Base-by-base conservation (phyloP, 352 stramenopile species). In the Phytophthora cryptogea region DNA sequence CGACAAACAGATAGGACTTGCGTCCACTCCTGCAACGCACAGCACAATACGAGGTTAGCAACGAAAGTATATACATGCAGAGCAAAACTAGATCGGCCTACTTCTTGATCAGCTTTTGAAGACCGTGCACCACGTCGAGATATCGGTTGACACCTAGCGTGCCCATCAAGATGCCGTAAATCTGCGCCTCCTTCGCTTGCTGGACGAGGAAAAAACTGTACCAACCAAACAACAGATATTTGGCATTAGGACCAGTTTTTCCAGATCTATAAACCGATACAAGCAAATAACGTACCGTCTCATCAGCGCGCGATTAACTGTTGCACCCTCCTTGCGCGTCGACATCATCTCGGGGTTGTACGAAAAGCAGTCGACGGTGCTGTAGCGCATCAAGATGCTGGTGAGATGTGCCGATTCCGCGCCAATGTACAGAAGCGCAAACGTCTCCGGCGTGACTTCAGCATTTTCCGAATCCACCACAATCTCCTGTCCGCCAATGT, bases 141-240 rank as follows among this genome's bases (percentile, higher is more conserved):
- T 98, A 98, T 49, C 94, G 84, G 53, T 86, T 83, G 30, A 95
- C 95, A 42, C 92, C 94, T 3, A 99, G 78, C 4, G 92, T 99
- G 8, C 93, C 96, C 66, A 99, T 97, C 32, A 99, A 81, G 68
- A 99, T 98, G 32, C 95, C 97, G 54, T 98, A 96, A 42, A 98
- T 97, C 50, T 90, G 80, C 2, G 95, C 93, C 52, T 98, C 89
- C 54, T 94, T 91, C 5, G 94, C 96, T 61, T 98, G 92, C 71
- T 99, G 93, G 9, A 98, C 89, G 39, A 95, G 57, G 52, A 82
- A 94, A 59, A 87, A 92, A 8, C 79, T 87, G 40, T 37, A 36
- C 0, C 0, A 42, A 8, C 4, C 16, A 51, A 58, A 9, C n/a
- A 51, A 17, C 26, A 55, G 11, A 10, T 14, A 44, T 23, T 23